Base-by-base conservation (phyloP, 495 filamentous ascomycete genomes). In the Usnea hakonensis region DNA sequence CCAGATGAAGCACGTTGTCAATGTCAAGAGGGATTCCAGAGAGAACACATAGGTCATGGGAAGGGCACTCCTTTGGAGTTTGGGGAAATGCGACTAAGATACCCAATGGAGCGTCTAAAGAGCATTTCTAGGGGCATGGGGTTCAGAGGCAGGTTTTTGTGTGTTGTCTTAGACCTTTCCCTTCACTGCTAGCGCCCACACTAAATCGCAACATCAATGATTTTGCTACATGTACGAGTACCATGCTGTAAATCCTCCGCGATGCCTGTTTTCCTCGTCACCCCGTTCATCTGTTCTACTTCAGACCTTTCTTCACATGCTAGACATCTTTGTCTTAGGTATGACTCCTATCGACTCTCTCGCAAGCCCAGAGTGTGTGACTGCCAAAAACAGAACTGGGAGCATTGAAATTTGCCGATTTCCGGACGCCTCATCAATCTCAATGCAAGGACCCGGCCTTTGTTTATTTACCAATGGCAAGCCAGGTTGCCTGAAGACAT, bases 1-100 rank as follows among this genome's bases (percentile, higher is more conserved):
- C 11, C 79, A 88, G 69, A 78, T 90, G 76, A 83, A 74, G 66
- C 90, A 88, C 85, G 83, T 81, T 40, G 76, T 90, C 23, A 85
- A 78, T 44, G 77, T 90, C 53, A 83, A 85, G 72, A 71, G 78
- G 38, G 83, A 79, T 48, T 76, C 85, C 50, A 74, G 78, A 44
- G 78, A 76, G 57, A 76, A 81, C 33, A 70, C 82, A 40, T 48
- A 62, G 62, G 59, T 35, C 28, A 65, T 56, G 28, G 30, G 32
- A 54, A 57, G 28, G 48, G 32, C 37, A 54, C 14, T 63, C 40
- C 33, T 61, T n/a, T 57, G 61, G 53, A 64, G 61, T 46, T 61
- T 55, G 46, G 53, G 56, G 55, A 61, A 41, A 41, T 30, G 41
- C 21, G 35, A 61, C 33, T 26, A 54, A 41, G 64, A 58, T 58